These are phyloP conservation scores for Pouteria campechiana DNA, from an alignment of 179 eudicot species.

Conservation along the genomic window DNA sequence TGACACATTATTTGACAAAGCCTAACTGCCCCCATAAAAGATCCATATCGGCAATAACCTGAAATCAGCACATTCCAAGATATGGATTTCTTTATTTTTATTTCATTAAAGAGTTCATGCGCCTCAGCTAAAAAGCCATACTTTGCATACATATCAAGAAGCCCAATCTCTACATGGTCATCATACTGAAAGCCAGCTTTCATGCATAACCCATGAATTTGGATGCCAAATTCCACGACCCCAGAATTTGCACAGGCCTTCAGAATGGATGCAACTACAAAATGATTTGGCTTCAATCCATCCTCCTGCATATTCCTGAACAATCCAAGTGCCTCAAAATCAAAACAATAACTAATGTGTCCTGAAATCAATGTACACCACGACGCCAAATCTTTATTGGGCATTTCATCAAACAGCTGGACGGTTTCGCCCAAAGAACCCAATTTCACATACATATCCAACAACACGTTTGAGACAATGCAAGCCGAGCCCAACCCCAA, in stretches of 20 bases:
- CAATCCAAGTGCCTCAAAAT: constrained; percentile 8
- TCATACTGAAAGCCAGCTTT: constrained; percentile 14
- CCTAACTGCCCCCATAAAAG: too few relatives aligned
- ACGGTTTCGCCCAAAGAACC: constrained; percentile 12
- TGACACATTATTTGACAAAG: too few relatives aligned
- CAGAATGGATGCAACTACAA: constrained; percentile 19
- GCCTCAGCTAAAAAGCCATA: too few relatives aligned
- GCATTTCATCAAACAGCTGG: constrained; percentile 27
- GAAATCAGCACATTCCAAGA: too few relatives aligned
- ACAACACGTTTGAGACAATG: too few relatives aligned
- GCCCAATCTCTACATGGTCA: constrained; percentile 8
- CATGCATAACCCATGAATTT: constrained; percentile 21
- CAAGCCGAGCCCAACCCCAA: too few relatives aligned
- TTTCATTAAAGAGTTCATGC: too few relatives aligned
- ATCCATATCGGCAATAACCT: too few relatives aligned
- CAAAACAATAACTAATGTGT: constrained; percentile 14
- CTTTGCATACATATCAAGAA: constrained; percentile 28
- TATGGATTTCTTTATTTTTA: too few relatives aligned
- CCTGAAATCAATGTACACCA: constrained; percentile 31
- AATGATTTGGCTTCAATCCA: too few relatives aligned
- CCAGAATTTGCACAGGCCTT: constrained; percentile 25
- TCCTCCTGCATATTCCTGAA: too few relatives aligned
- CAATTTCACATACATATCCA: too few relatives aligned
- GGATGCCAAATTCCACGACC: constrained; percentile 12
- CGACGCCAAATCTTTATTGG: constrained; percentile 18